Percentiles rank a stretch among this genome's conserved stretches.
These are phyloP conservation scores for Stachybotrys chartarum DNA, from an alignment of 2,329 filamentous ascomycete genomes.

Conservation along the genomic window DNA sequence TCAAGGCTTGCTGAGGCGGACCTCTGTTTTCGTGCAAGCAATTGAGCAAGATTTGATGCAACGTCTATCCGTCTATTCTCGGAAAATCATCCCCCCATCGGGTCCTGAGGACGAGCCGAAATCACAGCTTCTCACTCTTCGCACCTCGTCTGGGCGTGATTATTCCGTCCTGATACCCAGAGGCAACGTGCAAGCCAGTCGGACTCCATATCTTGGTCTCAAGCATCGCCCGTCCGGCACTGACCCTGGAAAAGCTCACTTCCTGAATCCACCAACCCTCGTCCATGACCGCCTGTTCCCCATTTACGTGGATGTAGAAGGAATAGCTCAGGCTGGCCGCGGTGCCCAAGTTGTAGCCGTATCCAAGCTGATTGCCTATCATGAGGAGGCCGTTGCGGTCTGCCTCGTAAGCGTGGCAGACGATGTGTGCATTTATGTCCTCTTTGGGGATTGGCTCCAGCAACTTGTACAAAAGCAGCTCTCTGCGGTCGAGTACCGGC, in stretches of 20 bases:
- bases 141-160: slow-evolving; percentile 18
- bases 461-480: slow-evolving; percentile 43
- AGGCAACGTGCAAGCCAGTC: slow-evolving; percentile 43
- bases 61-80: too few species aligned
- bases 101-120: too few species aligned
- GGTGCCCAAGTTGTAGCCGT: slow-evolving; percentile 31
- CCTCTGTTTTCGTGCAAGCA: too few species aligned
- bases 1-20: too few species aligned
- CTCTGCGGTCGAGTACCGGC: slow-evolving; percentile 35
- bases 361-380: slow-evolving; percentile 40
- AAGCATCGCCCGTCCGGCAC: slow-evolving; percentile 38
- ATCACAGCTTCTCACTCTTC: slow-evolving; percentile 16
- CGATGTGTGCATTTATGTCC: slow-evolving; percentile 36
- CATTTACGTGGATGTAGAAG: slow-evolving; percentile 45
- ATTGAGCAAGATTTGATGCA: too few species aligned
- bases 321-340: slow-evolving; percentile 42
- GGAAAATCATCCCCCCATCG: too few species aligned
- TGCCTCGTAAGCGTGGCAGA: slow-evolving; percentile 42
- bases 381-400: slow-evolving; percentile 49
- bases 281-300: slow-evolving; percentile 39
- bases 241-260: slow-evolving; percentile 38
- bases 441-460: slow-evolving; percentile 32
- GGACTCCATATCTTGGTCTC: slow-evolving; percentile 49
- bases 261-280: slow-evolving; percentile 49
- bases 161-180: slow-evolving; percentile 47